A percentile compares a stretch with the other conserved stretches of the same genome.
Evolutionary conservation across 2,329 filamentous ascomycete species (phyloP).

Genomic region (Cercospora brassicicola): DNA sequence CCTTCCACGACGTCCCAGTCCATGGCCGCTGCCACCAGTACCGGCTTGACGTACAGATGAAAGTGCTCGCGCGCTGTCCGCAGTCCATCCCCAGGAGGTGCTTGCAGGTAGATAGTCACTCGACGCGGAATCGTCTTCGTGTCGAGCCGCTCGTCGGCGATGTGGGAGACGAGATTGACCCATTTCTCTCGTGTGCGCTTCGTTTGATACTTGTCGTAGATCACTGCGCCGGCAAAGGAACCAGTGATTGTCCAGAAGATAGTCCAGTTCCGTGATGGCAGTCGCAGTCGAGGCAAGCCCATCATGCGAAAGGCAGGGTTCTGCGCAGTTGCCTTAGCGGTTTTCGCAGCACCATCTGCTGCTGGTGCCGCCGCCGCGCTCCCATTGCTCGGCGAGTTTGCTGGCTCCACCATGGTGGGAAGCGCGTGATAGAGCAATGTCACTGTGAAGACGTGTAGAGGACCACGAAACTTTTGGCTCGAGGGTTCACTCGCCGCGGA

Average conservation of each 20-base stretch:
- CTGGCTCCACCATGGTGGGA: constrained; percentile 1
- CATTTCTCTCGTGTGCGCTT: constrained; percentile 81
- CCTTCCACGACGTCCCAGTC: constrained; percentile 98
- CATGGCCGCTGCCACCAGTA: constrained; percentile 82
- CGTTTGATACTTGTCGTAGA: constrained; percentile 93
- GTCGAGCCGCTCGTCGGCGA: constrained; percentile 73
- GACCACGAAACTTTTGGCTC: neutral
- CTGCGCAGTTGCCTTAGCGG: constrained; percentile 36
- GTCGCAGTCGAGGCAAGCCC: constrained; percentile 74
- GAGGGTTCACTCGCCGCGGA: constrained; percentile 1
- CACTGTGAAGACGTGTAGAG: neutral
- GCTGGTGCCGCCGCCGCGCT: neutral
- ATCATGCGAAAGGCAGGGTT: constrained; percentile 78
- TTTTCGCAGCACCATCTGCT: constrained; percentile 6
- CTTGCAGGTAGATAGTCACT: constrained; percentile 80
- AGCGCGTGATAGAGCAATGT: neutral
- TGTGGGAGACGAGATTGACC: constrained; percentile 79
- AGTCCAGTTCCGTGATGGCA: constrained; percentile 96
- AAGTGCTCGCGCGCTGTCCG: constrained; percentile 90
- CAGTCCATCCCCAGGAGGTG: constrained; percentile 82
- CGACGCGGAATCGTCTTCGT: constrained; percentile 75
- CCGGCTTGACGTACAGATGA: constrained; percentile 90
- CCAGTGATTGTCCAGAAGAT: constrained; percentile 84
- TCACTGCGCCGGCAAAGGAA: constrained; percentile 73
- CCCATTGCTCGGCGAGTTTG: neutral